Evolutionary conservation across 805 yeast species (phyloP).

Genomic region (Metschnikowia cubensis): DNA sequence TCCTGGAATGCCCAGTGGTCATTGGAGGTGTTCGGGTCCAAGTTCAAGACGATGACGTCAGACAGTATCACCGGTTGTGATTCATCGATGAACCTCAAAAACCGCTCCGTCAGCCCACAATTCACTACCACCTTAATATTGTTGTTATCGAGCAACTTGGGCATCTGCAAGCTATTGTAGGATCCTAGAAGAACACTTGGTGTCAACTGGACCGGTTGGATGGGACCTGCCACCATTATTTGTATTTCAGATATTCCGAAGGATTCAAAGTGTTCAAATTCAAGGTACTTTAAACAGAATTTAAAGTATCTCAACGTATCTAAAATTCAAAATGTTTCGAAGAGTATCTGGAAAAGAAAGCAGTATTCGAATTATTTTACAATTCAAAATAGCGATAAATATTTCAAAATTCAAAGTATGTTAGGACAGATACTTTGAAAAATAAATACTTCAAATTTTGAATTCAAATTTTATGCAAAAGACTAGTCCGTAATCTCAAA

Average conservation of each 20-base stretch:
- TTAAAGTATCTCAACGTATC: too few species aligned
- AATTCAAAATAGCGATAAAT: too few species aligned
- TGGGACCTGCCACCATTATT: slow-evolving; percentile 4
- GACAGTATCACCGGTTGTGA: slow-evolving; percentile 26
- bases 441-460: too few species aligned
- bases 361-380: too few species aligned
- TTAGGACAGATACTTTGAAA: too few species aligned
- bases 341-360: too few species aligned
- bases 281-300: background rate
- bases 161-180: slow-evolving; percentile 8
- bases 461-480: too few species aligned
- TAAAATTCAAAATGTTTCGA: too few species aligned
- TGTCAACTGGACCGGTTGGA: slow-evolving; percentile 10
- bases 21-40: slow-evolving; percentile 29
- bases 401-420: too few species aligned
- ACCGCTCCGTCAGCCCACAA: slow-evolving; percentile 32
- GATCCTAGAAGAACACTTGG: slow-evolving; percentile 15
- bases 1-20: slow-evolving; percentile 23
- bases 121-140: slow-evolving; percentile 38
- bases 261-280: background rate
- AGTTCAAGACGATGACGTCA: slow-evolving; percentile 33
- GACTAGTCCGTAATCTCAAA: too few species aligned
- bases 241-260: background rate
- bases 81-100: slow-evolving; percentile 25
- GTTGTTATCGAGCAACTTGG: slow-evolving; percentile 16